phyloP scores from a whole-genome alignment of 176 grass and related monocot species.

The Phoenix dactylifera region DNA sequence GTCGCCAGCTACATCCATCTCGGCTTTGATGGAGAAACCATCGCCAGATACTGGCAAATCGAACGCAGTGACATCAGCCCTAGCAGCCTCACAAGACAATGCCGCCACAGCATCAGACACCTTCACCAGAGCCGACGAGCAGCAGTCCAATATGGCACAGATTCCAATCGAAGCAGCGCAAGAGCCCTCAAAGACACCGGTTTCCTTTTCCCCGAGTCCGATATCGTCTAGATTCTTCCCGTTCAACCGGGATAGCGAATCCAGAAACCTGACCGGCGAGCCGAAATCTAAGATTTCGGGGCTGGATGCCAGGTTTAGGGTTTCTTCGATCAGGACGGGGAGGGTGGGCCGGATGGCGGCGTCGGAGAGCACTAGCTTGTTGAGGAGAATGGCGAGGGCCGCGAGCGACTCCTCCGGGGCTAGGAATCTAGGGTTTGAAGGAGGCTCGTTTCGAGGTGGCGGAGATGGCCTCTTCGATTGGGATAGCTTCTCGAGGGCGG shows the following conservation, averaged over 20 bases:
- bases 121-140: conserved; percentile 47
- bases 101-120: conserved; percentile 77
- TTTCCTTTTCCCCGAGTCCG: conserved; percentile 41
- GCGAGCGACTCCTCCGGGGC: conserved; percentile 39
- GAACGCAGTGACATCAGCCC: conserved; percentile 46
- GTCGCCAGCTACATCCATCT: conserved; percentile 71
- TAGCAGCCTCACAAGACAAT: conserved; percentile 68
- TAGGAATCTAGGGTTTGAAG: conserved; percentile 15
- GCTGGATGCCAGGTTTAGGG: conserved; percentile 17
- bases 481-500: conserved; percentile 60
- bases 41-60: conserved; percentile 69
- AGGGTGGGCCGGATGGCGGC: conserved; percentile 30
- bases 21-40: conserved; percentile 71
- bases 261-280: conserved; percentile 25
- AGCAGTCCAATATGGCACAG: conserved; percentile 68
- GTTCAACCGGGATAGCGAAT: conserved; percentile 24
- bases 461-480: conserved; percentile 17
- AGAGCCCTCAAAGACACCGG: conserved; percentile 39
- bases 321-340: conserved; percentile 27
- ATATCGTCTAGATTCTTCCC: conserved; percentile 13
- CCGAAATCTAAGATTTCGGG: conserved; percentile 28
- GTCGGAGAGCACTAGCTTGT: conserved; percentile 66
- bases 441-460: conserved; percentile 7
- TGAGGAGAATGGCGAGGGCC: conserved; percentile 54
- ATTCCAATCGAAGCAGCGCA: conserved; percentile 37